These are phyloP conservation scores for Fusarium setosum DNA, from an alignment of 2,329 filamentous ascomycete species.

Conservation along the genomic window DNA sequence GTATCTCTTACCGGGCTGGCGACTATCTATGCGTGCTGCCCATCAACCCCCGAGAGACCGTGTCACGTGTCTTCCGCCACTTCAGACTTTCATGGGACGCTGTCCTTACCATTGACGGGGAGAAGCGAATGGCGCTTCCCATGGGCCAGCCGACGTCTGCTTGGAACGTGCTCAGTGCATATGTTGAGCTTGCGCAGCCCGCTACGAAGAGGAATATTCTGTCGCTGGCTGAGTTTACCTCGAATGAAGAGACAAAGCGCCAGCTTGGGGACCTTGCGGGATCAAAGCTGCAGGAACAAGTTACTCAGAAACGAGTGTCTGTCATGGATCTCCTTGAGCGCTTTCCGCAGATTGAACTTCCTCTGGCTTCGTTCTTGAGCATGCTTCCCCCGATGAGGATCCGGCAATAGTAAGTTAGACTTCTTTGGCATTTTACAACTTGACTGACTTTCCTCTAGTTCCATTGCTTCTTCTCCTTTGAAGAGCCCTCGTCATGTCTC, in stretches of 20 bases:
- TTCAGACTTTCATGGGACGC: slow-evolving; percentile 76
- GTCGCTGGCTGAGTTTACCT: slow-evolving; percentile 28
- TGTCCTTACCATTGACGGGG: slow-evolving; percentile 59
- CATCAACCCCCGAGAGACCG: slow-evolving; percentile 68
- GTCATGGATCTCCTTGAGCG: slow-evolving; percentile 72
- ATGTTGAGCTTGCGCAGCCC: slow-evolving; percentile 76
- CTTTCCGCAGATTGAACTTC: slow-evolving; percentile 62
- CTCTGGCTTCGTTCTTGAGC: slow-evolving; percentile 69
- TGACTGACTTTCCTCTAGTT: too few species aligned
- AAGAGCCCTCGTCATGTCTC: slow-evolving; percentile 50
- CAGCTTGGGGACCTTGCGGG: slow-evolving; percentile 49
- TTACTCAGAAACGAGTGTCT: slow-evolving; percentile 62
- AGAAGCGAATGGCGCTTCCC: slow-evolving; percentile 60
- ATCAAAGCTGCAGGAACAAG: slow-evolving; percentile 51
- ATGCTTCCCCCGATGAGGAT: slow-evolving; percentile 72
- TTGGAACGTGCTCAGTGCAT: slow-evolving; percentile 70
- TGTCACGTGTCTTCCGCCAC: slow-evolving; percentile 69
- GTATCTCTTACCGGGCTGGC: slow-evolving; percentile 71
- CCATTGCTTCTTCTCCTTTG: slow-evolving; percentile 77
- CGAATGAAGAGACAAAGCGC: slow-evolving; percentile 51
- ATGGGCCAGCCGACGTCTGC: slow-evolving; percentile 66
- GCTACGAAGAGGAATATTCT: slow-evolving; percentile 66
- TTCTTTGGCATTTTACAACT: too few species aligned
- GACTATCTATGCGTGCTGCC: slow-evolving; percentile 79
- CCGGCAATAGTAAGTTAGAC: slow-evolving; percentile 45